Conservation (phyloP, 2,329 filamentous ascomycete species). For the Nemania sp. region DNA sequence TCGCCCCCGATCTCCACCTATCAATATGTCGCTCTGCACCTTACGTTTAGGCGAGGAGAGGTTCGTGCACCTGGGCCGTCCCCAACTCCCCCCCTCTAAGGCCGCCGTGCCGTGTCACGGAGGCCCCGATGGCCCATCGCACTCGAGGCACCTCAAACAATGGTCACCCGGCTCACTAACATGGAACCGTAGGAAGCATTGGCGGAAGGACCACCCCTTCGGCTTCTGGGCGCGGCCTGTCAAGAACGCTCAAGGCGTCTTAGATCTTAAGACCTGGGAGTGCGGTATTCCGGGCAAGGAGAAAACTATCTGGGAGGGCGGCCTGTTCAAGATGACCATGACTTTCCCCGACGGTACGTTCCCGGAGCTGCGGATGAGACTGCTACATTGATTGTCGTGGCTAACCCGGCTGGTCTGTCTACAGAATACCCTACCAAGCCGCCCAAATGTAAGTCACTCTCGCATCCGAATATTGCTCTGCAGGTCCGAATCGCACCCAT, state of each 20-base stretch:
- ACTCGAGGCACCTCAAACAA: neutral
- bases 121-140: neutral
- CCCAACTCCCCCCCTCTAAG: no score
- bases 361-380: neutral
- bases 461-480: neutral
- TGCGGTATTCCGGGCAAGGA: slow-evolving; percentile 95
- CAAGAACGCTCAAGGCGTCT: slow-evolving; percentile 75
- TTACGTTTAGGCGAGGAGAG: slow-evolving; percentile 88
- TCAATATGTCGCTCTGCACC: slow-evolving; percentile 79
- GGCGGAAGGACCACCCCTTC: slow-evolving; percentile 95
- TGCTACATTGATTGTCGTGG: neutral
- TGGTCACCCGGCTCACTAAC: slow-evolving; percentile 28
- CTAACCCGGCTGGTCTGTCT: slow-evolving; percentile 23
- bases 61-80: slow-evolving; percentile 52
- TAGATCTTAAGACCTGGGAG: slow-evolving; percentile 96
- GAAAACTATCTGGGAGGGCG: slow-evolving; percentile 98
- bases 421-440: slow-evolving; percentile 98
- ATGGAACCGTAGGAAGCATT: slow-evolving; percentile 74
- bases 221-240: slow-evolving; percentile 93
- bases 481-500: slow-evolving; percentile 5
- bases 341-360: slow-evolving; percentile 86
- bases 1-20: neutral
- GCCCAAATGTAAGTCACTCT: slow-evolving; percentile 75
- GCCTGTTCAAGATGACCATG: slow-evolving; percentile 91
- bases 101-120: neutral